Conservation (phyloP, 306 rosid genomes). For the Prunus salicina region DNA sequence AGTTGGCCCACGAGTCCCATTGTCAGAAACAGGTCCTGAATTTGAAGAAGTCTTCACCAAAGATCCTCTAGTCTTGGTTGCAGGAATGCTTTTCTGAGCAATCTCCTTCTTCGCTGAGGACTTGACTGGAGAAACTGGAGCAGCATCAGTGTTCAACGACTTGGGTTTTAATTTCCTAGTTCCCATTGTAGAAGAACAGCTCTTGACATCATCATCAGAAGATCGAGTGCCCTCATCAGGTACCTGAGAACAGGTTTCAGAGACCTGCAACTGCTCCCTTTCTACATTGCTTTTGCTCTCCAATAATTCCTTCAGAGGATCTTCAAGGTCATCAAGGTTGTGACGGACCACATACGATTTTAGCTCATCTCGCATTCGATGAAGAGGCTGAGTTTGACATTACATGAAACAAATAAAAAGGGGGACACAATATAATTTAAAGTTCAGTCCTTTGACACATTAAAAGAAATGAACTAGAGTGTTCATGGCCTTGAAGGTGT, state of each 20-base stretch:
- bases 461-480: neutral
- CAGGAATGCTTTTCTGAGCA: slow-evolving; percentile 30
- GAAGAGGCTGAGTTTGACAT: slow-evolving; percentile 52
- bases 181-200: slow-evolving; percentile 45
- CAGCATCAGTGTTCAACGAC: slow-evolving; percentile 39
- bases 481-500: neutral
- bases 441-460: neutral
- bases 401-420: neutral
- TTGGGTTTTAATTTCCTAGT: slow-evolving; percentile 53
- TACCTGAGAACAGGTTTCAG: slow-evolving; percentile 60
- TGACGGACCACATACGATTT: slow-evolving; percentile 52
- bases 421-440: neutral
- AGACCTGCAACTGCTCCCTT: slow-evolving; percentile 54
- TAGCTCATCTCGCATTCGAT: slow-evolving; percentile 60
- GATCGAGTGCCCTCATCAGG: slow-evolving; percentile 64
- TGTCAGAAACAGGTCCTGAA: slow-evolving; percentile 42
- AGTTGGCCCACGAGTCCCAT: slow-evolving; percentile 22
- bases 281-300: slow-evolving; percentile 45
- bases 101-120: slow-evolving; percentile 43
- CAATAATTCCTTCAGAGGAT: slow-evolving; percentile 50
- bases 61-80: slow-evolving; percentile 39
- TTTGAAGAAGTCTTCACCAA: slow-evolving; percentile 37
- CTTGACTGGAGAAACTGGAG: slow-evolving; percentile 40
- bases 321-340: slow-evolving; percentile 48
- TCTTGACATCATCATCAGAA: slow-evolving; percentile 69